phyloP scores from a whole-genome alignment of 768 basidiomycete genomes.

The Amanita fuliginea region DNA sequence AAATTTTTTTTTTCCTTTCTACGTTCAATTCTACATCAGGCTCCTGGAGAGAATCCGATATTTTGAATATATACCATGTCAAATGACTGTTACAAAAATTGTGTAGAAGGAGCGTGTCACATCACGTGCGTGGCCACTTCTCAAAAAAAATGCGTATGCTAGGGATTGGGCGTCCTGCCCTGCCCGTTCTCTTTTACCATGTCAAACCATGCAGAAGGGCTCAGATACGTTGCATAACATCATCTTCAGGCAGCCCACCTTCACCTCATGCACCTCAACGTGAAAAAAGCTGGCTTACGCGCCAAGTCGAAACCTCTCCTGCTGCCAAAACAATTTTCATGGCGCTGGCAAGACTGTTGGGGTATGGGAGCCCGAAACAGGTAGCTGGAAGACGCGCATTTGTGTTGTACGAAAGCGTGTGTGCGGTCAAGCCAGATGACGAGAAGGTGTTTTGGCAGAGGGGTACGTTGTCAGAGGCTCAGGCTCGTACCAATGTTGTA shows the following conservation, averaged over 20 bases:
- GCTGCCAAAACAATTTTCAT: constrained; percentile 33
- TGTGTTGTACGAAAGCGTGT: constrained; percentile 44
- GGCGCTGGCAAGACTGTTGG: constrained; percentile 36
- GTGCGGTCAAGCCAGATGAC: constrained; percentile 45
- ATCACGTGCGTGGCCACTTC: too few relatives aligned
- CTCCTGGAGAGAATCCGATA: too few relatives aligned
- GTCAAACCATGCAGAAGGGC: not conserved
- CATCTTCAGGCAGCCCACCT: not conserved
- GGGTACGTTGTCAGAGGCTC: constrained; percentile 25
- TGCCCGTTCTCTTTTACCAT: not conserved
- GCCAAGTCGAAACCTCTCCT: constrained; percentile 39
- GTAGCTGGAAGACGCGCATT: constrained; percentile 49
- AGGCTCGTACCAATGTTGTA: not conserved
- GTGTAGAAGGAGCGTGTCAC: too few relatives aligned
- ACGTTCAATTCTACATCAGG: too few relatives aligned
- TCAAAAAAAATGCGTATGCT: not conserved
- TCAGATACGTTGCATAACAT: not conserved
- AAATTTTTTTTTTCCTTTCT: too few relatives aligned
- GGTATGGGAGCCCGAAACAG: constrained; percentile 53
- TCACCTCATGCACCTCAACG: not conserved
- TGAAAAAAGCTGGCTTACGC: constrained; percentile 44
- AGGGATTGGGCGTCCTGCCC: not conserved
- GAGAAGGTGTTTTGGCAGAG: constrained; percentile 55
- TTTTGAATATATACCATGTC: too few relatives aligned
- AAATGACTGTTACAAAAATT: too few relatives aligned